These are phyloP conservation scores for Trametes meyenii DNA, from an alignment of 768 basidiomycete species.

Conservation along the genomic window DNA sequence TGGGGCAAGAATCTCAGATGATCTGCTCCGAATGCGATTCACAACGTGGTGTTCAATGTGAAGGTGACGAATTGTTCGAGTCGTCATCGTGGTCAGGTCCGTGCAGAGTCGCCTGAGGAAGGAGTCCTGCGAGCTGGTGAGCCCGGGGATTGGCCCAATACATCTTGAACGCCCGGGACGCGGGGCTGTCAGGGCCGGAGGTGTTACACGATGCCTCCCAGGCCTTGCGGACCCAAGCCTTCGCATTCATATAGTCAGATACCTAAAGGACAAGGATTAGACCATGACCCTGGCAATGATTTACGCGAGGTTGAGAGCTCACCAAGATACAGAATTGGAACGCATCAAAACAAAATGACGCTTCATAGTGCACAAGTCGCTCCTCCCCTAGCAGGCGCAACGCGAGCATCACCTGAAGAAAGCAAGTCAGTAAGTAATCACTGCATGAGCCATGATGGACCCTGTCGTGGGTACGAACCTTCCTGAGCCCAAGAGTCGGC, in stretches of 20 bases:
- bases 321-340: slow-evolving; percentile 35
- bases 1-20: too few species aligned
- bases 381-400: slow-evolving; percentile 33
- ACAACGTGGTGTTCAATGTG: too few species aligned
- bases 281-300: background rate
- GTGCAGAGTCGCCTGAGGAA: slow-evolving; percentile 29
- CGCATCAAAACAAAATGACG: slow-evolving; percentile 36
- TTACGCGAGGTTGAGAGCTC: background rate
- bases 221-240: slow-evolving; percentile 26
- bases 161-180: slow-evolving; percentile 36
- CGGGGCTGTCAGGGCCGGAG: slow-evolving; percentile 22
- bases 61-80: too few species aligned
- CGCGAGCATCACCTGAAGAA: slow-evolving; percentile 31
- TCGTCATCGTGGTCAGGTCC: slow-evolving; percentile 23
- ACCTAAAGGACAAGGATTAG: slow-evolving; percentile 11
- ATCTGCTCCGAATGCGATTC: too few species aligned
- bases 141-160: slow-evolving; percentile 35
- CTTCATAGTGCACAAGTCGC: slow-evolving; percentile 30
- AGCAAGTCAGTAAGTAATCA: background rate
- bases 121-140: slow-evolving; percentile 27
- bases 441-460: background rate
- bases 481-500: slow-evolving; percentile 31
- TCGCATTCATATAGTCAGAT: slow-evolving; percentile 25
- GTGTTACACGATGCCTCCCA: slow-evolving; percentile 27
- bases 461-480: slow-evolving; percentile 22